Percentiles rank a stretch among this genome's conserved stretches.
phyloP scores from a whole-genome alignment of 306 rosid species.

The Citrullus mucosospermus region DNA sequence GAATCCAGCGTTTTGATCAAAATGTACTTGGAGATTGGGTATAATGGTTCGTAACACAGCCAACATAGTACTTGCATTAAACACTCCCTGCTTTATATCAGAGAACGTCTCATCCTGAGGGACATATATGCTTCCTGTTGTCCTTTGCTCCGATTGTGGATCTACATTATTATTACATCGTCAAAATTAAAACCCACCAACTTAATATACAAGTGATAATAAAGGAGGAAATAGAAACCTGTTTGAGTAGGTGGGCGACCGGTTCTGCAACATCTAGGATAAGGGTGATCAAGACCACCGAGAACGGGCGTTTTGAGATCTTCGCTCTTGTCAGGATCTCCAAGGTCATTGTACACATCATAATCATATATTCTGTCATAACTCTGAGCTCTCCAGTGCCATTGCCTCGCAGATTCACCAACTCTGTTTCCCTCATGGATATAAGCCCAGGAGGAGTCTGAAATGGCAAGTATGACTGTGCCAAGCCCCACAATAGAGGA shows the following conservation, averaged over 20 bases:
- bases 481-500: too few species aligned
- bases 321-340: conserved; percentile 16
- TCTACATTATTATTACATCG: background rate
- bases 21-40: conserved; percentile 14
- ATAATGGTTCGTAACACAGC: conserved; percentile 17
- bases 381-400: conserved; percentile 22
- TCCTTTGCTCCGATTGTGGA: conserved; percentile 22
- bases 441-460: conserved; percentile 27
- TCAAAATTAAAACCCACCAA: too few species aligned
- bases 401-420: conserved; percentile 18
- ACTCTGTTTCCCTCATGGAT: conserved; percentile 27
- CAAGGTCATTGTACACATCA: conserved; percentile 39
- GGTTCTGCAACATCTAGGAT: conserved; percentile 20
- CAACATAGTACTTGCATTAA: conserved; percentile 12
- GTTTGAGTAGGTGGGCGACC: conserved; percentile 11
- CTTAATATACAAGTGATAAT: too few species aligned
- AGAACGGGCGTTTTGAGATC: conserved; percentile 17
- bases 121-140: conserved; percentile 10
- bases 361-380: conserved; percentile 40
- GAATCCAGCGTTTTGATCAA: conserved; percentile 14
- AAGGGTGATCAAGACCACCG: conserved; percentile 11
- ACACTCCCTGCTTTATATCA: conserved; percentile 17
- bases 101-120: conserved; percentile 36
- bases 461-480: conserved; percentile 28
- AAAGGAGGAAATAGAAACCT: background rate